A percentile compares a stretch with the other conserved stretches of the same genome.
These are phyloP conservation scores for Colletotrichum higginsianum DNA, from an alignment of 2,329 filamentous ascomycete species.

Conservation along the genomic window DNA sequence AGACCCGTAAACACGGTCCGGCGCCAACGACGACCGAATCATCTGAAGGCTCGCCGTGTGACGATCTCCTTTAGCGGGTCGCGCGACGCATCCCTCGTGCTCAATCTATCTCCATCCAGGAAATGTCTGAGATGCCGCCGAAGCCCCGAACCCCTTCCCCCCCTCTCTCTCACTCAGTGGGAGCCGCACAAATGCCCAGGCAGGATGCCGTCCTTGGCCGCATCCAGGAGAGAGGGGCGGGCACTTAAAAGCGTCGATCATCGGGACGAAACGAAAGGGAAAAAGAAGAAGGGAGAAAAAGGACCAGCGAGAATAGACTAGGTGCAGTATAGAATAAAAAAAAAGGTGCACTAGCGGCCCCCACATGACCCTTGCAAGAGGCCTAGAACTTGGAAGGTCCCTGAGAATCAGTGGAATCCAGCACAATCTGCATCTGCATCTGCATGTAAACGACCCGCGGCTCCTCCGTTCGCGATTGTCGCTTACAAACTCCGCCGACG, in stretches of 20 bases:
- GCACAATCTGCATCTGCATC: background rate
- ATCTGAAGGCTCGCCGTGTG: constrained; percentile 8
- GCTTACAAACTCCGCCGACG: constrained; percentile 16
- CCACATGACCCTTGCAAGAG: constrained; percentile 10
- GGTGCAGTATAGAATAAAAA: too few species aligned
- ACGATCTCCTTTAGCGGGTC: constrained; percentile 31
- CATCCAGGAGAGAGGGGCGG: background rate
- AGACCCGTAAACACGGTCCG: constrained; percentile 18
- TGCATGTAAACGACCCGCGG: constrained; percentile 9
- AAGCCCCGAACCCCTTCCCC: constrained; percentile 12
- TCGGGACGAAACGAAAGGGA: constrained; percentile 14
- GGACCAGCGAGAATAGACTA: too few species aligned
- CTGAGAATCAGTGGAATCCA: constrained; percentile 14
- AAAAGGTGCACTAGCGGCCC: background rate
- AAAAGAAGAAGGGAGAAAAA: background rate
- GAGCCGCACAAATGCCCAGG: constrained; percentile 1
- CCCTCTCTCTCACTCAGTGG: background rate
- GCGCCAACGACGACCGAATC: constrained; percentile 1
- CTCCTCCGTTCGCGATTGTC: constrained; percentile 10
- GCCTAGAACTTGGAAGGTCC: constrained; percentile 12
- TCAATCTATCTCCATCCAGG: background rate
- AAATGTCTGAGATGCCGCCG: constrained; percentile 1
- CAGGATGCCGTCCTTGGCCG: constrained; percentile 5
- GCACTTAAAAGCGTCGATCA: constrained; percentile 32
- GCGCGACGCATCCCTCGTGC: background rate